Evolutionary conservation across 306 rosid species (phyloP), one percentile per base, ranked within the genome.

Genomic region (Albizia julibrissin): DNA sequence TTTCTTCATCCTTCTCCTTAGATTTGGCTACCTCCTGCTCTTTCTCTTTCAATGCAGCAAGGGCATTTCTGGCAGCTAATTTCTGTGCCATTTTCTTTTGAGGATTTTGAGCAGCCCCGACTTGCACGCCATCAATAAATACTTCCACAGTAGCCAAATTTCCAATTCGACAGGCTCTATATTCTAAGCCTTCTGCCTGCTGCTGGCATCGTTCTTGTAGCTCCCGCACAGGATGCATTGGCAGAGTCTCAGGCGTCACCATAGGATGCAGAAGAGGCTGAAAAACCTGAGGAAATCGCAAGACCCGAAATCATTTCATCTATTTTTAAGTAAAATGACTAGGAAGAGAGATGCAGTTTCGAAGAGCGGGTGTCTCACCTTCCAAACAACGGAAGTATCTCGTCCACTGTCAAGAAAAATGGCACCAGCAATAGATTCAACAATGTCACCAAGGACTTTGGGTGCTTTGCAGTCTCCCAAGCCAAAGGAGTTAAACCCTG

Each of bases 81-180:
- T 95, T 95, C 88, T 95, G 99, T 27, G 99, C 99, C 99, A 95
- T 95, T 88, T 95, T 95, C 91, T 95, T 95, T 83, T 95, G 99
- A 15, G 94, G 91, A 89, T 95, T 95, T 83, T 92, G 99, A 77
- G 98, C 99, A 82, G 85, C 82, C 79, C 96, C 97, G 19, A 89
- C 82, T 80, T 90, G 98, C 79, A 93, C 91, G 34, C 99, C 99
- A 54, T 95, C 99, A 18, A 95, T 91, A 83, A 92, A 92, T 76
- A 95, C 99, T 91, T 95, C 94, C 10, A 95, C 98, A 6, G 99
- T 95, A 33, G 98, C 99, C 83, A 95, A 74, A 84, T 93, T 95
- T 39, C 98, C 98, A n/a, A 79, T 84, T 76, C 99, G 93, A 77
- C 92, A 87, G 56, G 99, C 96, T 90, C 90, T 93, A 74, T 95